Evolutionary conservation across 1,284 basidiomycete genomes (phyloP).

Genomic region (Hemileia vastatrix): DNA sequence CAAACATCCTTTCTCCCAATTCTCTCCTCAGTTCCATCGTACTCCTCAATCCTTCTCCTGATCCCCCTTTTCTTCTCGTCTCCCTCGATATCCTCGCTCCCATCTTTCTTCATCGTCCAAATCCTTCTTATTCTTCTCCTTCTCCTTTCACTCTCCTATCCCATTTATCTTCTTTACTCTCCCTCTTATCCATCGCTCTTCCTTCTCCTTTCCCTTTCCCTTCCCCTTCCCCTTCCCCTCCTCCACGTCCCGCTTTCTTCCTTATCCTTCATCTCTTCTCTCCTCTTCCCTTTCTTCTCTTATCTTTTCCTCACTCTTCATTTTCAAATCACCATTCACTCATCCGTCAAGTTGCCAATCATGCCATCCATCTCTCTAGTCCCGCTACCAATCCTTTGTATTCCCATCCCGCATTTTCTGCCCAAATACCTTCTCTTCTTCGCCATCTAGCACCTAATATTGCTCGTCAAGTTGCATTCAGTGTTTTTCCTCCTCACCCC

Average conservation of each 20-base stretch:
- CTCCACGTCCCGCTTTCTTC: neutral
- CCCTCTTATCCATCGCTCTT: neutral
- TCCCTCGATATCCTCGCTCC: neutral
- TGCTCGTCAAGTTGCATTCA: neutral
- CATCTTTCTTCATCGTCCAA: neutral
- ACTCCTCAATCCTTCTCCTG: too few species aligned
- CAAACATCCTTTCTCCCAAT: neutral
- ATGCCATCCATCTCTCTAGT: neutral
- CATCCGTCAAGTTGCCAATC: neutral
- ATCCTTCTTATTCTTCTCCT: neutral
- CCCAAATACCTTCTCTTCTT: conserved; percentile 11
- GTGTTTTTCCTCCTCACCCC: neutral
- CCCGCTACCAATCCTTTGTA: neutral
- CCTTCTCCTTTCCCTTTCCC: neutral
- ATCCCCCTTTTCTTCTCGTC: too few species aligned
- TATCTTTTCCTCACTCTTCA: neutral
- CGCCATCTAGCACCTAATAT: conserved; percentile 9
- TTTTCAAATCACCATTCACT: neutral
- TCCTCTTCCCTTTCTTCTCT: neutral
- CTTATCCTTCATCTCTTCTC: neutral
- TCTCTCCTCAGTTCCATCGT: neutral
- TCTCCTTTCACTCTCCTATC: neutral
- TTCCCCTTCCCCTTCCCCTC: neutral
- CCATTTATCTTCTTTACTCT: neutral
- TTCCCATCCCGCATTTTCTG: neutral